These are phyloP conservation scores for Leptographium lundbergii DNA, from an alignment of 2,329 filamentous ascomycete genomes.

Conservation along the genomic window DNA sequence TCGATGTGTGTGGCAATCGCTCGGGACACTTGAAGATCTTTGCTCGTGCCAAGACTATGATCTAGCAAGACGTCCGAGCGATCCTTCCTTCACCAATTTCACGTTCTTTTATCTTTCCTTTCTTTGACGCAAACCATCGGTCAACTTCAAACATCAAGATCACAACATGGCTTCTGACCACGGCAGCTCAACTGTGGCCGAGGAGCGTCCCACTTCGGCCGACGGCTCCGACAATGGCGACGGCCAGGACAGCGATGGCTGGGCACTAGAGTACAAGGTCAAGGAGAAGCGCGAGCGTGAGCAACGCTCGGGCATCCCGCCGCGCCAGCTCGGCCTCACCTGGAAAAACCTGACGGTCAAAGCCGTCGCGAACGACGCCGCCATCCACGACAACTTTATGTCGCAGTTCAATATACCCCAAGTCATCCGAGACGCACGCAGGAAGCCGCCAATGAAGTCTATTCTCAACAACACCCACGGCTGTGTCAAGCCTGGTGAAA, in stretches of 20 bases:
- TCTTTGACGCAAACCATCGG: neutral
- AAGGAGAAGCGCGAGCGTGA: neutral
- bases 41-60: neutral
- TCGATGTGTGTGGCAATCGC: neutral
- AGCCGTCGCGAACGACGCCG: constrained; percentile 46
- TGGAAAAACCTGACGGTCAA: constrained; percentile 53
- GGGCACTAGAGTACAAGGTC: neutral
- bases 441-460: constrained; percentile 46
- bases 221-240: constrained; percentile 20
- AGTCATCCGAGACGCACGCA: constrained; percentile 36
- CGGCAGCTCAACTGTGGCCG: constrained; percentile 3
- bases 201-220: constrained; percentile 17
- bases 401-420: constrained; percentile 45
- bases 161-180: constrained; percentile 2
- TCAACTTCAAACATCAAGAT: neutral
- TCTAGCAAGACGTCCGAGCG: neutral
- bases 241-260: neutral
- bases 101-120: neutral
- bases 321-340: constrained; percentile 41
- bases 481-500: constrained; percentile 40
- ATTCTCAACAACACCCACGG: constrained; percentile 51
- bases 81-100: neutral
- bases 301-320: constrained; percentile 1
- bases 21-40: neutral
- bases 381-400: constrained; percentile 51